A percentile compares a stretch with the other conserved stretches of the same genome.
phyloP scores from a whole-genome alignment of 2,329 filamentous ascomycete genomes.

The Hypomyces rosellus region DNA sequence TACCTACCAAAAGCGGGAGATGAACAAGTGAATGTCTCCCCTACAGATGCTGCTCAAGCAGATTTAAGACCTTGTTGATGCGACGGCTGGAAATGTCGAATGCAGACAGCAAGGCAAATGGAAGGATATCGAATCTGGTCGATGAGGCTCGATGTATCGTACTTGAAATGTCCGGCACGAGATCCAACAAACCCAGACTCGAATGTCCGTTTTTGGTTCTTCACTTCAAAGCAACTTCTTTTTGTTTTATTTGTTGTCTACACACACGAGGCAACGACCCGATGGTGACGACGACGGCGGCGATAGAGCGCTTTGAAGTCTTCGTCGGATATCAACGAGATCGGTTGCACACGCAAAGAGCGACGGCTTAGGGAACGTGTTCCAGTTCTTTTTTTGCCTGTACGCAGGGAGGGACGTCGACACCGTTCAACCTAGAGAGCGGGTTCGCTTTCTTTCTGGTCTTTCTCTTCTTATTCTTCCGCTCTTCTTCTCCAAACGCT shows the following conservation, averaged over 20 bases:
- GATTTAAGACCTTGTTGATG: slow-evolving; percentile 16
- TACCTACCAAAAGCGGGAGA: slow-evolving; percentile 72
- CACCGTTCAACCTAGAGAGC: slow-evolving; percentile 15
- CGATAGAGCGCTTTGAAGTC: slow-evolving; percentile 27
- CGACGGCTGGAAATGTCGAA: slow-evolving; percentile 15
- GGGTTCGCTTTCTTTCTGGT: slow-evolving; percentile 12
- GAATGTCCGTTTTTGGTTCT: slow-evolving; percentile 23
- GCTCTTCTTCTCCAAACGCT: slow-evolving; percentile 10
- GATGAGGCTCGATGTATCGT: slow-evolving; percentile 1
- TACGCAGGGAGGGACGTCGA: slow-evolving; percentile 22
- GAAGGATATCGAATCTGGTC: slow-evolving; percentile 7
- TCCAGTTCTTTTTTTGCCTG: slow-evolving; percentile 33
- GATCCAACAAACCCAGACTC: slow-evolving; percentile 11
- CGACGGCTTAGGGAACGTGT: slow-evolving; percentile 35
- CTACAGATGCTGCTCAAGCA: slow-evolving; percentile 42
- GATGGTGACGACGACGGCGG: slow-evolving; percentile 12
- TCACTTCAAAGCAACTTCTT: slow-evolving; percentile 20
- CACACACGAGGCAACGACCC: slow-evolving; percentile 28
- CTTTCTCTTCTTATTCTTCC: slow-evolving; percentile 2
- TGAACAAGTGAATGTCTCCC: slow-evolving; percentile 99
- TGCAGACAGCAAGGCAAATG: slow-evolving; percentile 12
- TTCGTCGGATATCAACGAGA: slow-evolving; percentile 28
- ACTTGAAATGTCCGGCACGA: background rate
- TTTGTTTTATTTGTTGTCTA: slow-evolving; percentile 27
- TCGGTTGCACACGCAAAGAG: slow-evolving; percentile 28